A percentile compares a stretch with the other conserved stretches of the same genome.
Evolutionary conservation across 805 yeast species (phyloP).

Genomic region (Schizosaccharomyces japonicus): DNA sequence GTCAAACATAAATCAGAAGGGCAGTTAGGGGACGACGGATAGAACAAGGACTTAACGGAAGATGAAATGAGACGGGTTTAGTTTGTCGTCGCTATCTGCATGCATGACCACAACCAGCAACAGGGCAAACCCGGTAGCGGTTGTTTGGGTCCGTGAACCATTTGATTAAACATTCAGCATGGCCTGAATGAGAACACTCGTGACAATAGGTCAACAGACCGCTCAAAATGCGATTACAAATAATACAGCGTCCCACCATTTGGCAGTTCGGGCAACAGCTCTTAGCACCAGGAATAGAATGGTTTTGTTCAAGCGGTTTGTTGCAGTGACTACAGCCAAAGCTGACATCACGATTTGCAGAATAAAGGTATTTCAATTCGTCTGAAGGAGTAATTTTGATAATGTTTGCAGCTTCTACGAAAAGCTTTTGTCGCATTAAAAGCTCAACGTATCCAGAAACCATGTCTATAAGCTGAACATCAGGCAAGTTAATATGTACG

Average conservation of each 20-base stretch:
- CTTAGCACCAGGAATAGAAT: conserved; percentile 28
- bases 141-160: conserved; percentile 42
- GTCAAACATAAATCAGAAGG: no score
- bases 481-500: conserved; percentile 11
- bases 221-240: conserved; percentile 53
- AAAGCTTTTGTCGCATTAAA: conserved; percentile 26
- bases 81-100: no score
- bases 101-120: conserved; percentile 2
- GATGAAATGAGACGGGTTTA: no score
- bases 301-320: conserved; percentile 15
- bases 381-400: conserved; percentile 21
- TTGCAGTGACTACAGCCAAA: conserved; percentile 22
- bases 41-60: no score
- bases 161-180: conserved; percentile 47
- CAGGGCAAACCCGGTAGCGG: conserved; percentile 51
- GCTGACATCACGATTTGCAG: conserved; percentile 20
- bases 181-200: conserved; percentile 73
- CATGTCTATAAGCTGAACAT: conserved; percentile 27
- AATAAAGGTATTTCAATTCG: conserved; percentile 14
- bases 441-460: conserved; percentile 30
- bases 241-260: conserved; percentile 42
- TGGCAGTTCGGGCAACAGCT: conserved; percentile 71
- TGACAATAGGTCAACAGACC: conserved; percentile 39
- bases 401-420: conserved; percentile 34
- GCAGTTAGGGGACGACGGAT: no score